These are phyloP conservation scores for Colletotrichum lini DNA, from an alignment of 2,329 filamentous ascomycete species.

Conservation along the genomic window DNA sequence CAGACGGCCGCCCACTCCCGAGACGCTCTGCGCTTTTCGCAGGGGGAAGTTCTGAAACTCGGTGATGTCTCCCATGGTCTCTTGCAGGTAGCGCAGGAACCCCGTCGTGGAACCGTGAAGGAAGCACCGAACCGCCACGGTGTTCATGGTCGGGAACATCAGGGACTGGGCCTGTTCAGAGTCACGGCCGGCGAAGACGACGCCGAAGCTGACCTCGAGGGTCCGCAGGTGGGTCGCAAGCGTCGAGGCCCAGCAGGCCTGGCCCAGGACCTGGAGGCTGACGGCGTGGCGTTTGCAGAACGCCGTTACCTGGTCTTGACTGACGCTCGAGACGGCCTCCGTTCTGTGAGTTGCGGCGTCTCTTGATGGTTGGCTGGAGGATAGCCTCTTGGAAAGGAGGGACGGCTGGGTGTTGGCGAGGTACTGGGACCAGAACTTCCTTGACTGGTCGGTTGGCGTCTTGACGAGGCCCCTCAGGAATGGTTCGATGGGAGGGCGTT, in stretches of 20 bases:
- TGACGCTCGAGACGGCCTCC: constrained; percentile 52
- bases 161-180: constrained; percentile 76
- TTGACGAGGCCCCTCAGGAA: constrained; percentile 70
- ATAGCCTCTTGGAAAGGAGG: constrained; percentile 45
- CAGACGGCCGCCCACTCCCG: constrained; percentile 50
- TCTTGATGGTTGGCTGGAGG: constrained; percentile 47
- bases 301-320: constrained; percentile 48
- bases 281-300: constrained; percentile 78
- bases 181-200: constrained; percentile 88
- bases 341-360: constrained; percentile 57
- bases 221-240: constrained; percentile 74
- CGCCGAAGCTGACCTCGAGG: constrained; percentile 85
- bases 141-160: constrained; percentile 94
- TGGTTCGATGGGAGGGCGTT: constrained; percentile 64
- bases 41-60: constrained; percentile 84
- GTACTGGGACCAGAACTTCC: constrained; percentile 79
- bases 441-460: constrained; percentile 51
- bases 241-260: constrained; percentile 81
- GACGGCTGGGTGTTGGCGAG: constrained; percentile 67
- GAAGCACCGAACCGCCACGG: constrained; percentile 80
- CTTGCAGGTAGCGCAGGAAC: constrained; percentile 82
- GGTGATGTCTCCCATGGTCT: constrained; percentile 75
- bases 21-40: constrained; percentile 71
- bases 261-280: constrained; percentile 83
- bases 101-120: constrained; percentile 76